Evolutionary conservation across 148 eudicot species (phyloP).

Genomic region (Silene conica): DNA sequence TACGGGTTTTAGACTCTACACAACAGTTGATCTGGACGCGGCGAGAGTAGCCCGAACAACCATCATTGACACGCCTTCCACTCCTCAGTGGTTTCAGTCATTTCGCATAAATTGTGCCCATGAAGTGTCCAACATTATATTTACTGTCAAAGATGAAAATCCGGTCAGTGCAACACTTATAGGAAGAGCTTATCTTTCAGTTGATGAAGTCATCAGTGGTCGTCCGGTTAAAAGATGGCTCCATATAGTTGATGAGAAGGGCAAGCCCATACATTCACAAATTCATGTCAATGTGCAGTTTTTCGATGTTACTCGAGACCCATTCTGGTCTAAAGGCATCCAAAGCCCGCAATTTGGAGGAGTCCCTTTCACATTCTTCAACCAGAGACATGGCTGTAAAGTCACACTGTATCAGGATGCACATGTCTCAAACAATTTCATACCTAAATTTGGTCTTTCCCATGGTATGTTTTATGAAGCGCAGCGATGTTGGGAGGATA

Average conservation of each 20-base stretch:
- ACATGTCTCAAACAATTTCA: slow-evolving; percentile 40
- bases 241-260: slow-evolving; percentile 43
- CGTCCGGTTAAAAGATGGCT: slow-evolving; percentile 45
- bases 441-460: slow-evolving; percentile 24
- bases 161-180: slow-evolving; percentile 66
- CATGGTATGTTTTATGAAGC: slow-evolving; percentile 36
- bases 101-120: slow-evolving; percentile 68
- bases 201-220: slow-evolving; percentile 45
- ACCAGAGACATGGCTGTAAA: slow-evolving; percentile 53
- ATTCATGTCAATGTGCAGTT: slow-evolving; percentile 61
- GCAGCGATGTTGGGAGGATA: slow-evolving; percentile 64
- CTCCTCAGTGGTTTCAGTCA: slow-evolving; percentile 54
- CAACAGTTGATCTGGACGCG: slow-evolving; percentile 64
- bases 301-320: slow-evolving; percentile 38
- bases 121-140: slow-evolving; percentile 42
- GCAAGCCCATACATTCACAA: slow-evolving; percentile 43
- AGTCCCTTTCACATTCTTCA: slow-evolving; percentile 56
- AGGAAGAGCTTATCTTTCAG: slow-evolving; percentile 71
- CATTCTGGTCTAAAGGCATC: slow-evolving; percentile 62
- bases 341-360: slow-evolving; percentile 43
- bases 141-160: slow-evolving; percentile 62
- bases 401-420: slow-evolving; percentile 66
- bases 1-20: slow-evolving; percentile 48
- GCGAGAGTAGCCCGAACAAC: slow-evolving; percentile 63
- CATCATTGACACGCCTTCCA: slow-evolving; percentile 33